Percentiles rank a stretch among this genome's conserved stretches.
Conservation (phyloP, 305 asterid genomes). For the Monarda citriodora region DNA sequence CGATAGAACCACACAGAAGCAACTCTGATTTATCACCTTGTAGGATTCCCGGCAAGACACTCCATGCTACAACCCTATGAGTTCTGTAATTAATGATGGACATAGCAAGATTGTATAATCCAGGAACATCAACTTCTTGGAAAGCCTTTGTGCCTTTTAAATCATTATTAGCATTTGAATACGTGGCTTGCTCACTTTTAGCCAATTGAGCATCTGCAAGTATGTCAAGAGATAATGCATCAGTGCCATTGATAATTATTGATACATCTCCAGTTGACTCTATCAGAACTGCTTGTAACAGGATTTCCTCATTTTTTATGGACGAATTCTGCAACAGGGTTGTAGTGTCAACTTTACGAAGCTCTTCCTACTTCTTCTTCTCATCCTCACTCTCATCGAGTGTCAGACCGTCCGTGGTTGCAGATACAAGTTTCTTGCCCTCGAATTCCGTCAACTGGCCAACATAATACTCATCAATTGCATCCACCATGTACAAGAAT, state of each 20-base stretch:
- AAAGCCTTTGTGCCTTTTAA: conserved; percentile 96
- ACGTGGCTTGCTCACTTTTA: conserved; percentile 99
- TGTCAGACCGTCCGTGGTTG: too few species aligned
- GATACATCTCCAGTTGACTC: conserved; percentile 33
- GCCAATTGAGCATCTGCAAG: conserved; percentile 72
- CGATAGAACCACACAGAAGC: conserved; percentile 95
- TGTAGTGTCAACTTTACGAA: conserved; percentile 43
- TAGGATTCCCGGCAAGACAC: conserved; percentile 98
- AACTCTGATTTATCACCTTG: conserved; percentile 98
- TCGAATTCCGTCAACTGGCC: too few species aligned
- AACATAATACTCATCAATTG: too few species aligned
- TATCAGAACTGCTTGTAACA: conserved; percentile 29
- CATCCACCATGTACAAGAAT: too few species aligned
- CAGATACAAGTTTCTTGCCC: too few species aligned
- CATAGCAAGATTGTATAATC: conserved; percentile 97
- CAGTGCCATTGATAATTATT: conserved; percentile 35
- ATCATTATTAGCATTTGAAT: conserved; percentile 98
- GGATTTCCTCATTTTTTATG: conserved; percentile 36
- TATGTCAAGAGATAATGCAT: conserved; percentile 41
- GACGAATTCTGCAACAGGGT: conserved; percentile 30
- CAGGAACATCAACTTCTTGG: conserved; percentile 97
- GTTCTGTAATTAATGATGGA: conserved; percentile 98
- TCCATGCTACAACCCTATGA: conserved; percentile 96
- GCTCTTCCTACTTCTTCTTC: too few species aligned
- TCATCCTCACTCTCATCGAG: too few species aligned